Percentiles rank a stretch among this genome's conserved stretches.
Conservation (phyloP, 495 filamentous ascomycete species). For the Penicillium atrosanguineum region DNA sequence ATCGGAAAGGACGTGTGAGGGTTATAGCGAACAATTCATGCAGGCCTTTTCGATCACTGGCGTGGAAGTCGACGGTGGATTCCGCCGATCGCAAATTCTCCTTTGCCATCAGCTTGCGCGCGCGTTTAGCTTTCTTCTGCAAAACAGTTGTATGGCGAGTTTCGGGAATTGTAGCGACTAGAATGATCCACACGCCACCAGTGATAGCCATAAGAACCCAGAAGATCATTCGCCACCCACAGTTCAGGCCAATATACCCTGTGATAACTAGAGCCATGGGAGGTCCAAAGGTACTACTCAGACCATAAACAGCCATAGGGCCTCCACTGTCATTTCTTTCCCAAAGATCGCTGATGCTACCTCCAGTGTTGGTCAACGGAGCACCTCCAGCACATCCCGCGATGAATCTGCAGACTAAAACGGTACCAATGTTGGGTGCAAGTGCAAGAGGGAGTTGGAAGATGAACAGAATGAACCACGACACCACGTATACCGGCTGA, state of each 20-base stretch:
- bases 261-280: constrained; percentile 43
- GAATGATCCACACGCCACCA: constrained; percentile 41
- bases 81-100: constrained; percentile 48
- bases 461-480: constrained; percentile 55
- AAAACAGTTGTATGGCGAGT: constrained; percentile 49
- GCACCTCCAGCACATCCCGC: constrained; percentile 53
- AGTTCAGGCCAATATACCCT: constrained; percentile 39
- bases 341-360: constrained; percentile 40
- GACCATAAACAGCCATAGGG: constrained; percentile 56
- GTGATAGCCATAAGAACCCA: constrained; percentile 48
- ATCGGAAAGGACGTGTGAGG: constrained; percentile 44
- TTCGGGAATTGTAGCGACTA: constrained; percentile 40
- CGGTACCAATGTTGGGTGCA: constrained; percentile 49
- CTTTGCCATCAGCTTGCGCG: constrained; percentile 48
- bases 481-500: constrained; percentile 53
- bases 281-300: constrained; percentile 39
- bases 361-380: constrained; percentile 48
- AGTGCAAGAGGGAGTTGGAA: constrained; percentile 61
- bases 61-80: constrained; percentile 35
- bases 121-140: constrained; percentile 48
- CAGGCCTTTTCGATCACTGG: constrained; percentile 45
- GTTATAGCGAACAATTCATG: constrained; percentile 59
- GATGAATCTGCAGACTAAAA: constrained; percentile 58
- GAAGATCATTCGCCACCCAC: constrained; percentile 40
- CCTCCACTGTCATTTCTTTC: constrained; percentile 53